Conservation (phyloP, 2,329 filamentous ascomycete species). For the Amauroascus niger region DNA sequence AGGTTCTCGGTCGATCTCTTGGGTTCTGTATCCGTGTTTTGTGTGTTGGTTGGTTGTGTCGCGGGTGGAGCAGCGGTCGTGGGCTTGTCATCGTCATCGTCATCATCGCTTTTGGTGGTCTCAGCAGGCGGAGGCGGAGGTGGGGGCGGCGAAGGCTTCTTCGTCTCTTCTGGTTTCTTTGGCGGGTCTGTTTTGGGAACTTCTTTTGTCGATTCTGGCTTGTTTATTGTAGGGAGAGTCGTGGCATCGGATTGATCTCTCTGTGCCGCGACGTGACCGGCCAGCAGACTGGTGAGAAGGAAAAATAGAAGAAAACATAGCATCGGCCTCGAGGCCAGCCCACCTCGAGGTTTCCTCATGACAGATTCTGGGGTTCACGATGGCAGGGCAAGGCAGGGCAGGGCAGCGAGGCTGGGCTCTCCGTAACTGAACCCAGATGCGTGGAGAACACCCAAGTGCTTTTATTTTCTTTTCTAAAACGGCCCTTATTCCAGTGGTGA, state of each 20-base stretch:
- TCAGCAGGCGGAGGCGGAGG: neutral
- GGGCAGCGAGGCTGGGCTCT: too few relatives aligned
- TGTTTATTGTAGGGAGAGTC: neutral
- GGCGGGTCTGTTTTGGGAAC: constrained; percentile 18
- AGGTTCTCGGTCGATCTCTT: neutral
- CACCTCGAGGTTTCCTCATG: constrained; percentile 14
- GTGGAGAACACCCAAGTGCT: too few relatives aligned
- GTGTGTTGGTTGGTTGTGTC: constrained; percentile 14
- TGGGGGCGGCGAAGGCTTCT: neutral
- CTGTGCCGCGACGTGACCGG: constrained; percentile 12
- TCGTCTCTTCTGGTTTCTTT: neutral
- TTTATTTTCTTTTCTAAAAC: too few relatives aligned
- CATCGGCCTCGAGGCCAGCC: constrained; percentile 11
- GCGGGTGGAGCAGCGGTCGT: constrained; percentile 17
- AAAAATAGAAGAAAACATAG: constrained; percentile 11
- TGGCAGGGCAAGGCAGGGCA: too few relatives aligned
- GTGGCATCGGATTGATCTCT: constrained; percentile 6
- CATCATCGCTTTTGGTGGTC: constrained; percentile 8
- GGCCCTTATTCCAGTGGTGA: neutral
- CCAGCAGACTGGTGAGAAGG: constrained; percentile 8
- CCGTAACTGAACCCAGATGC: too few relatives aligned
- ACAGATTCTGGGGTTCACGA: neutral
- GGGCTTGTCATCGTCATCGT: constrained; percentile 16
- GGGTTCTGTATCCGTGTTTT: constrained; percentile 15
- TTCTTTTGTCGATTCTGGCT: constrained; percentile 15